Percentiles rank a stretch among this genome's conserved stretches.
Conservation (phyloP, 495 filamentous ascomycete genomes). For the Penicillium bovifimosum region DNA sequence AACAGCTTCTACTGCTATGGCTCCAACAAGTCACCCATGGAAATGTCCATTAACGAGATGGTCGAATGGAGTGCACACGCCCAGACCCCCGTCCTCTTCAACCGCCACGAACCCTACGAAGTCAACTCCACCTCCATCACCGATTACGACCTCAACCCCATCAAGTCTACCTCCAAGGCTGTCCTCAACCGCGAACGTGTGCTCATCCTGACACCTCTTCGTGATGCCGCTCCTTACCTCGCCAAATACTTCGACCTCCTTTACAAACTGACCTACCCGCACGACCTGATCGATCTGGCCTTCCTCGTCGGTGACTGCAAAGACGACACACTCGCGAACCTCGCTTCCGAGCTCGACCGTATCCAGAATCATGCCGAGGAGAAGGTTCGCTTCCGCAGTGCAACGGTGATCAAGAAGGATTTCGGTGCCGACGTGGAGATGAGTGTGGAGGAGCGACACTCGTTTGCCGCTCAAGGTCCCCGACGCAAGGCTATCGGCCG, state of each 20-base stretch:
- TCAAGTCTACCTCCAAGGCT: conserved; percentile 76
- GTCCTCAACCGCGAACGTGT: conserved; percentile 76
- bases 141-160: conserved; percentile 75
- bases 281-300: conserved; percentile 88
- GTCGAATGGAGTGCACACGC: conserved; percentile 81
- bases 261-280: conserved; percentile 85
- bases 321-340: conserved; percentile 80
- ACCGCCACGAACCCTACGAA: conserved; percentile 82
- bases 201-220: conserved; percentile 90
- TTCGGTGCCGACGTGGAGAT: conserved; percentile 68
- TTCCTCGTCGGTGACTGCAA: conserved; percentile 89
- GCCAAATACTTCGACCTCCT: conserved; percentile 90
- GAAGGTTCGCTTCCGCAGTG: conserved; percentile 74
- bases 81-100: conserved; percentile 90
- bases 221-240: conserved; percentile 79
- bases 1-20: conserved; percentile 95
- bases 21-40: conserved; percentile 85
- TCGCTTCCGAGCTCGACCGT: conserved; percentile 77
- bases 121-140: conserved; percentile 76
- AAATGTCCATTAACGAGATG: conserved; percentile 88
- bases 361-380: conserved; percentile 75
- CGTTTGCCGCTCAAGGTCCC: conserved; percentile 81
- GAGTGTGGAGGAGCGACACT: conserved; percentile 74
- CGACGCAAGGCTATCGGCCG: conserved; percentile 84
- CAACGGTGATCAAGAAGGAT: conserved; percentile 79